Evolutionary conservation across 768 basidiomycete species (phyloP), one percentile per base, ranked within the genome.

Genomic region (Dacryopinax primogenitus): DNA sequence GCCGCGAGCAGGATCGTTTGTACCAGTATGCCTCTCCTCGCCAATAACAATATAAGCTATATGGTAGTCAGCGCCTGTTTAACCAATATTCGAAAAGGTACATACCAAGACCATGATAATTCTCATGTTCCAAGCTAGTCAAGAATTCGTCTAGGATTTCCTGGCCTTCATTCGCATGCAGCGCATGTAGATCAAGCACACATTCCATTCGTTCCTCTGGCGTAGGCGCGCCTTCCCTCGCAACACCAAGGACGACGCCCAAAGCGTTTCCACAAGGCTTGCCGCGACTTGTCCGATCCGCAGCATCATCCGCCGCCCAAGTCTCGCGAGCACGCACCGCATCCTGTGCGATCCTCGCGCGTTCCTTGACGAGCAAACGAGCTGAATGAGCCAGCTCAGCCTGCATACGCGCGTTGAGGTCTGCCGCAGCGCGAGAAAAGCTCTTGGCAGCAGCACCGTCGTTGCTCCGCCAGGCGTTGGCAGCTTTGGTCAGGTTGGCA

Each of bases 401-500:
- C 44, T 84, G 79, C 91, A 99, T 96, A 75, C 90, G 89, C 44
- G 83, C 84, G 71, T 98, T 98, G 66, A 96, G 77, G 41, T 95
- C 92, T 70, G 95, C 90, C 0, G 93, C 96, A 72, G 98, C 94
- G 41, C 90, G 80, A 68, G 88, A 90, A 77, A 95, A 98, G 58
- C 92, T 80, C 76, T 97, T 96, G 36, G 96, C 96, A 0, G 90
- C 88, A 0, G 94, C 92, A 1, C 95, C 95, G 69, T 99, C 96
- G 0, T 95, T 94, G 1, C 92, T 82, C 64, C 91, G 82, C 90
- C 92, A 99, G 1, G 94, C 92, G 71, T 96, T 93, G 1, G 96
- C 95, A 13, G 96, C 96, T 45, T 92, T 84, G 1, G 91, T 91
- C 30, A 99, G 80, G 74, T 91, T 96, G 16, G 92, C 92, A 70